Evolutionary conservation across 2,329 filamentous ascomycete species (phyloP), one percentile per base, ranked within the genome.

Genomic region (Cercospora berteroae): DNA sequence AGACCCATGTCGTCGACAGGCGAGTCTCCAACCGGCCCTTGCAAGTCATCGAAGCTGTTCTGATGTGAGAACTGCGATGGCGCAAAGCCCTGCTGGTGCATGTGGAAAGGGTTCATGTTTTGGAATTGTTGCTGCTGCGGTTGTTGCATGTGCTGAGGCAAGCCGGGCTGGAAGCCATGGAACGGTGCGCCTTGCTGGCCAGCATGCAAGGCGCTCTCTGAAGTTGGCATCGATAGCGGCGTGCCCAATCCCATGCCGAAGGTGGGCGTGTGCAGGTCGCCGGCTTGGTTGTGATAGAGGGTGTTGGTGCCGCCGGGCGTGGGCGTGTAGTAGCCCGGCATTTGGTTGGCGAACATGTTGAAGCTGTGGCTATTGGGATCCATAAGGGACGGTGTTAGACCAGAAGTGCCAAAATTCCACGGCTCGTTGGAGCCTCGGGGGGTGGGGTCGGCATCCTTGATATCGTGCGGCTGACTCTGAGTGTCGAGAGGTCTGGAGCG

Each of bases 361-460:
- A 97, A 97, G 25, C 88, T 87, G 78, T 92, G 92, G 31, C 92
- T 91, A 78, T 90, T 93, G 18, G 93, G 89, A 77, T 98, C 94
- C 77, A 98, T 86, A 66, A 96, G 83, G 23, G 93, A 95, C 4
- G 94, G 93, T 2, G 94, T 96, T 76, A 97, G 93, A 42, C 77
- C 77, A 59, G 77, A 76, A 56, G 72, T 70, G 48, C 70, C 72
- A 71, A 79, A 79, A 72, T 91, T 87, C 89, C 94, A 95, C 73
- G 87, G 88, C 73, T 97, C 93, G 75, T 90, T 89, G 50, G 90
- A 87, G 18, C 89, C 90, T 77, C 91, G 88, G 5, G 93, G 92
- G 3, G 92, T 96, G 20, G 91, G 90, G 76, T 97, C 93, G 75
- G 91, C 87, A 79, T 95, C 91, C 78, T 92, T 92, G 70, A 87